Evolutionary conservation across 2,329 filamentous ascomycete genomes (phyloP).

Genomic region (Fusarium sp.): DNA sequence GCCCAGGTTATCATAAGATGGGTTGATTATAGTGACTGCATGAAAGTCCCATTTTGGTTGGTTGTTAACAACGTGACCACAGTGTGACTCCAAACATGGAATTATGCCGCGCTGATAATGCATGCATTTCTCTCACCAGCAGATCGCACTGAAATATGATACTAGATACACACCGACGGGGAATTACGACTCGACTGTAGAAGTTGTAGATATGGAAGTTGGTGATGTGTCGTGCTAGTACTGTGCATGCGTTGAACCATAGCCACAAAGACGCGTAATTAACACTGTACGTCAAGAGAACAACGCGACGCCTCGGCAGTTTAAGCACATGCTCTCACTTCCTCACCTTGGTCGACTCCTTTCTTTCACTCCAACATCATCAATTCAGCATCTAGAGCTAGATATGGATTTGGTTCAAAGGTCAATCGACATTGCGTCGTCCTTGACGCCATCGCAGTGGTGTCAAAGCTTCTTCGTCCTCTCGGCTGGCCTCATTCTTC

Average conservation of each 20-base stretch:
- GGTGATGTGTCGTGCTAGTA: background rate
- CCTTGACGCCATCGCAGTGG: slow-evolving; percentile 45
- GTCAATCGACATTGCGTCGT: background rate
- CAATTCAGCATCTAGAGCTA: background rate
- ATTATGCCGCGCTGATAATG: background rate
- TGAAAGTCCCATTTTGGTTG: rapidly evolving
- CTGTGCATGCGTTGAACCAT: background rate
- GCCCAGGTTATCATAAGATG: too few relatives aligned
- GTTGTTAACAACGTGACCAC: background rate
- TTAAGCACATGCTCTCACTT: slow-evolving; percentile 14
- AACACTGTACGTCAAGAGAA: slow-evolving; percentile 8
- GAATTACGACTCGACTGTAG: background rate
- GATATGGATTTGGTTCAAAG: slow-evolving; percentile 17
- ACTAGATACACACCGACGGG: background rate
- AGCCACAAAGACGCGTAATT: background rate
- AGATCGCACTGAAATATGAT: background rate
- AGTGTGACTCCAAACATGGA: background rate
- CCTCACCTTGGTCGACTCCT: background rate
- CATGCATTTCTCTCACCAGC: background rate
- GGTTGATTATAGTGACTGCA: background rate
- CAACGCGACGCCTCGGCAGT: slow-evolving; percentile 1
- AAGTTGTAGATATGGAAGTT: background rate
- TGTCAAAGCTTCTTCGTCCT: slow-evolving; percentile 63
- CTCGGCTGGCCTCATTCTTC: slow-evolving; percentile 54
- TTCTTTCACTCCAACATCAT: background rate